These are phyloP conservation scores for Hamamelis virginiana DNA, from an alignment of 164 flowering plant genomes.

Conservation along the genomic window DNA sequence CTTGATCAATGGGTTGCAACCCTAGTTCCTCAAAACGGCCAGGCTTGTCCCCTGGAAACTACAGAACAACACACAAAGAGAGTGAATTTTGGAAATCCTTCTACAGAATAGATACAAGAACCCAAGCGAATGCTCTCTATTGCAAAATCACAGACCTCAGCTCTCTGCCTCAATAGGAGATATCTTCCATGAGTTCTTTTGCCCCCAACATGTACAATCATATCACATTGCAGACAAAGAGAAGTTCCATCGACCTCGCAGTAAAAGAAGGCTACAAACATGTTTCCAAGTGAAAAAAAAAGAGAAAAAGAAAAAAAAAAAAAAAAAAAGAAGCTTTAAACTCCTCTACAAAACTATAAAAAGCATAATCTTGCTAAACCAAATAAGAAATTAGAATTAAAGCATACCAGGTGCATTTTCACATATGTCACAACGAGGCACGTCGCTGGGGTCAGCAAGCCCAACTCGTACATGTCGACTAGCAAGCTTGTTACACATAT, in stretches of 20 bases:
- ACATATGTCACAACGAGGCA: conserved; percentile 90
- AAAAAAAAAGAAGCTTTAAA: conserved; percentile 1
- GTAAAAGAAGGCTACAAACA: conserved; percentile 57
- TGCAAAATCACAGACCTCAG: conserved; percentile 62
- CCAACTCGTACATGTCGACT: conserved; percentile 88
- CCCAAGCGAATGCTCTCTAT: background rate
- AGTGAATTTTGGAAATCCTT: background rate
- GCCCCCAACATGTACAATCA: conserved; percentile 96
- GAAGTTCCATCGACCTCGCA: conserved; percentile 63
- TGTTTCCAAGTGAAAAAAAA: background rate
- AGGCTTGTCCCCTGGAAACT: conserved; percentile 91
- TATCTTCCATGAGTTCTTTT: conserved; percentile 92
- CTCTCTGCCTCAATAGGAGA: conserved; percentile 85
- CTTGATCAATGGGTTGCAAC: conserved; percentile 34
- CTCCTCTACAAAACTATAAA: background rate
- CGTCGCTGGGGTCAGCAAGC: conserved; percentile 80
- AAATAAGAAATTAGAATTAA: background rate
- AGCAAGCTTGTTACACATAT: conserved; percentile 96
- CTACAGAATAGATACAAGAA: background rate
- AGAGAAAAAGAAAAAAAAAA: background rate
- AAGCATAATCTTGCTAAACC: background rate
- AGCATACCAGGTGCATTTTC: conserved; percentile 79
- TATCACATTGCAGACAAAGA: conserved; percentile 74
- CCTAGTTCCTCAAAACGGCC: conserved; percentile 41
- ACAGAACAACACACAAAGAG: conserved; percentile 12